Evolutionary conservation across 768 basidiomycete species (phyloP).

Genomic region (Leucocoprinus leucothites): DNA sequence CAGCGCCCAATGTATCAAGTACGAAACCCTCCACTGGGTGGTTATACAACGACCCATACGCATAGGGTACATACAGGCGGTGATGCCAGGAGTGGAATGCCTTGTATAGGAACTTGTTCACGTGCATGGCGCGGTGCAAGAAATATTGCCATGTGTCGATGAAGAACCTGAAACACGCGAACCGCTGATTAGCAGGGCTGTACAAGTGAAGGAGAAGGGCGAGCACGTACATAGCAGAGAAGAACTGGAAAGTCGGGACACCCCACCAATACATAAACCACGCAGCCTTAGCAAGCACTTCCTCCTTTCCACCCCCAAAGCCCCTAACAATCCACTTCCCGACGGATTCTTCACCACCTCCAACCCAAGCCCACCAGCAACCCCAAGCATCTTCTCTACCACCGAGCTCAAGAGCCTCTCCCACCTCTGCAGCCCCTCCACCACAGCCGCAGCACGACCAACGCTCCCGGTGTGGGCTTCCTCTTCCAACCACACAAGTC

Average conservation of each 20-base stretch:
- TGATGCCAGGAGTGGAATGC: slow-evolving; percentile 94
- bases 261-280: slow-evolving; percentile 92
- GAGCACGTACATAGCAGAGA: slow-evolving; percentile 76
- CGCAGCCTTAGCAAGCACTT: slow-evolving; percentile 36
- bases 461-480: slow-evolving; percentile 17
- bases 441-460: not conserved
- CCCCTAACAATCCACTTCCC: not conserved
- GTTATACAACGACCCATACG: slow-evolving; percentile 96
- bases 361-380: not conserved
- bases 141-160: slow-evolving; percentile 99
- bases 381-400: not conserved
- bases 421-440: slow-evolving; percentile 5
- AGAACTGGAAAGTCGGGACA: slow-evolving; percentile 69
- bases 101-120: slow-evolving; percentile 86
- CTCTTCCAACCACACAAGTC: slow-evolving; percentile 62
- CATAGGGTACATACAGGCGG: slow-evolving; percentile 93
- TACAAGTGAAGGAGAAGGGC: not conserved
- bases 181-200: not conserved
- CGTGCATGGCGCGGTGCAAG: slow-evolving; percentile 88
- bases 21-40: slow-evolving; percentile 94
- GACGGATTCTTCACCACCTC: not conserved
- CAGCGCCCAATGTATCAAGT: slow-evolving; percentile 81
- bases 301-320: not conserved
- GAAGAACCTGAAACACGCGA: slow-evolving; percentile 52
- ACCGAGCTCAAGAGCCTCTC: slow-evolving; percentile 5